These are phyloP conservation scores for Vitis hybrid DNA, from an alignment of 177 flowering plant species.

Conservation along the genomic window DNA sequence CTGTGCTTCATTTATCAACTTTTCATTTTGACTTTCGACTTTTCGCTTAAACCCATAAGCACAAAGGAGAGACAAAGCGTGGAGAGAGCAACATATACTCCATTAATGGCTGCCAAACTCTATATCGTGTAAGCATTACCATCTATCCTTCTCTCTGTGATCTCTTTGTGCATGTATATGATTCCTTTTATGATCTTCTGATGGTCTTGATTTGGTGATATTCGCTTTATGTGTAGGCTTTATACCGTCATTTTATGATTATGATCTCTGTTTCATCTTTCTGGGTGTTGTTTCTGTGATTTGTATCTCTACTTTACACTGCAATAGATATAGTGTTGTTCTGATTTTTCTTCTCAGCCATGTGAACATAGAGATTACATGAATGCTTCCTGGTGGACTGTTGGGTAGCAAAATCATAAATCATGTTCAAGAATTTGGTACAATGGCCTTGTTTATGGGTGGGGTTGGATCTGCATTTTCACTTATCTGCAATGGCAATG, in stretches of 20 bases:
- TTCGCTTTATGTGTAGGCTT: neutral
- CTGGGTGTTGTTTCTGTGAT: neutral
- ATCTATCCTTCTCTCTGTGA: neutral
- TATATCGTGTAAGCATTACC: conserved; percentile 50
- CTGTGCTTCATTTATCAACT: neutral
- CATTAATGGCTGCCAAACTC: conserved; percentile 51
- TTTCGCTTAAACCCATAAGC: neutral
- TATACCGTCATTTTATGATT: too few species aligned
- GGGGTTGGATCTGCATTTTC: neutral
- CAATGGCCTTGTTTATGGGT: neutral
- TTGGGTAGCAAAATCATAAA: neutral
- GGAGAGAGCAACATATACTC: neutral
- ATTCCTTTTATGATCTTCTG: neutral
- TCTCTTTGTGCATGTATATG: neutral
- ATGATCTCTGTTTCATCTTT: neutral
- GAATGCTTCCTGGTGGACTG: neutral
- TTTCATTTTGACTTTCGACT: neutral
- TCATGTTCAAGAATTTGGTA: neutral
- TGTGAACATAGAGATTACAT: neutral
- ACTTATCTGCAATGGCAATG: neutral
- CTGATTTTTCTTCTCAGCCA: neutral
- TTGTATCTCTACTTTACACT: too few species aligned
- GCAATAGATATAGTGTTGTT: neutral
- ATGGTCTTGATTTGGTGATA: neutral
- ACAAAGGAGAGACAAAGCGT: neutral